Conservation (phyloP, 2,329 filamentous ascomycete species). For the Sphaerulina vaccinii region DNA sequence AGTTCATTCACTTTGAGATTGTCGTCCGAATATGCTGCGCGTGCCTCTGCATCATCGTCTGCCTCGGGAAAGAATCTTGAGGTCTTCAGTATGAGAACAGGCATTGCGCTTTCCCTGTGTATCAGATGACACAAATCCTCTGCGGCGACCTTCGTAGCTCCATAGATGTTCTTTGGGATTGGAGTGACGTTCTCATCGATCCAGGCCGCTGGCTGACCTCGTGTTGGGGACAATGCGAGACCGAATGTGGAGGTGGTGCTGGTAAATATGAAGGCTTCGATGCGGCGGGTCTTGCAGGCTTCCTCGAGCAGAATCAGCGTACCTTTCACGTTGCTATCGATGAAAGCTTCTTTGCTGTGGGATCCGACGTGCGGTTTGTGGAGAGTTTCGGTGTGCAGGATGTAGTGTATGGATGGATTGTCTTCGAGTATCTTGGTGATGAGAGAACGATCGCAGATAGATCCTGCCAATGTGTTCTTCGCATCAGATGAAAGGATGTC, state of each 20-base stretch:
- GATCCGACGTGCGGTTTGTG: conserved; percentile 26
- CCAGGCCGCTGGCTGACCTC: conserved; percentile 26
- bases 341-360: conserved; percentile 21
- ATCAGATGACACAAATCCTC: conserved; percentile 50
- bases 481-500: conserved; percentile 21
- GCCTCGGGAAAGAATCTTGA: conserved; percentile 45
- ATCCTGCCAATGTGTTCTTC: conserved; percentile 14
- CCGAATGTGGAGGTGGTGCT: conserved; percentile 26
- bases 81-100: conserved; percentile 47
- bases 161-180: conserved; percentile 33
- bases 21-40: conserved; percentile 18
- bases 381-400: conserved; percentile 24
- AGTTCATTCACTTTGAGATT: conserved; percentile 26
- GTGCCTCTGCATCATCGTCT: conserved; percentile 19
- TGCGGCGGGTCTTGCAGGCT: conserved; percentile 8
- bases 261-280: conserved; percentile 25
- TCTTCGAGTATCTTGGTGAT: conserved; percentile 7
- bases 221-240: conserved; percentile 20
- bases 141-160: conserved; percentile 50
- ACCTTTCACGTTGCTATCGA: conserved; percentile 26
- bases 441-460: conserved; percentile 16
- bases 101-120: conserved; percentile 42
- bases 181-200: conserved; percentile 23
- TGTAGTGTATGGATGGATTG: conserved; percentile 16
- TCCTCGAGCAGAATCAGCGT: conserved; percentile 25